A percentile compares a stretch with the other conserved stretches of the same genome.
Evolutionary conservation across 257 asterid genomes (phyloP).

Genomic region (Vinca minor): DNA sequence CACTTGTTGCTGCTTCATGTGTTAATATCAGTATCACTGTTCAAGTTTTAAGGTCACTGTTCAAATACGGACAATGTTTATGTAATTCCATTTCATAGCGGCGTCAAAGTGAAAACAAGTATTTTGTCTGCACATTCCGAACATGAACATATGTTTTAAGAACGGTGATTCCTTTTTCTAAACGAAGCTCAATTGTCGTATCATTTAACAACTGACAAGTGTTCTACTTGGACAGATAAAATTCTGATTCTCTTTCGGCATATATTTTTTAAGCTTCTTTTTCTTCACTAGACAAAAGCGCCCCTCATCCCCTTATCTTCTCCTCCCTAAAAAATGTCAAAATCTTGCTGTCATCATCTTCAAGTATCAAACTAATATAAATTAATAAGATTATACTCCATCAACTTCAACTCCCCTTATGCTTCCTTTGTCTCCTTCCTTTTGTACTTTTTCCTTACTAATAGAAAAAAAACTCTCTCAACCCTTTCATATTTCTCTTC

Average conservation of each 20-base stretch:
- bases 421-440: conserved; percentile 19
- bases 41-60: too few species aligned
- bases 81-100: too few species aligned
- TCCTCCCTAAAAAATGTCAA: conserved; percentile 13
- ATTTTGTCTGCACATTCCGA: too few species aligned
- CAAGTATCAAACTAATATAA: not conserved
- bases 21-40: too few species aligned
- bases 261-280: conserved; percentile 5
- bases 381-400: conserved; percentile 5
- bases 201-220: too few species aligned
- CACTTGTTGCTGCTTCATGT: too few species aligned
- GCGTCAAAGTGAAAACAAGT: too few species aligned
- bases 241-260: not conserved
- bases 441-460: conserved; percentile 19
- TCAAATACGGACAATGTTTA: too few species aligned
- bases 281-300: not conserved
- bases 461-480: conserved; percentile 10
- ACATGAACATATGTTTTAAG: too few species aligned
- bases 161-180: too few species aligned
- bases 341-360: conserved; percentile 11
- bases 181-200: too few species aligned
- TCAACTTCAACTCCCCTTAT: conserved; percentile 1
- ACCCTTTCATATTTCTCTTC: conserved; percentile 8
- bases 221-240: too few species aligned
- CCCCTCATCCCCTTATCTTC: not conserved